Conservation (phyloP, 2,329 filamentous ascomycete genomes). For the Chalara sp. region DNA sequence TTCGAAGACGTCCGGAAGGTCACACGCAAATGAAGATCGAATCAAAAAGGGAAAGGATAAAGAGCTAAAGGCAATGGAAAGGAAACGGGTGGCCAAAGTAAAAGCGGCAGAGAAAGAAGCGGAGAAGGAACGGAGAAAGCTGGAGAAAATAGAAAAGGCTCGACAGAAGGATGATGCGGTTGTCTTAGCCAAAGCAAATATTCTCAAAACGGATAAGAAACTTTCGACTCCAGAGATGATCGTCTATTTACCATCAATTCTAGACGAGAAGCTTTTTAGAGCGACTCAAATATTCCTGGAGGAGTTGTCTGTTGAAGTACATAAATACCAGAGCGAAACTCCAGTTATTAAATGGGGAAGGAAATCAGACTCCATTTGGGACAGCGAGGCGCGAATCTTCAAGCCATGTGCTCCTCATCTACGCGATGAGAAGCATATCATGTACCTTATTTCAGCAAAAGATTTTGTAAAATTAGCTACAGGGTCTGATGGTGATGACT, state of each 20-base stretch:
- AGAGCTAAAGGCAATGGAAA: slow-evolving; percentile 11
- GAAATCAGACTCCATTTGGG: slow-evolving; percentile 41
- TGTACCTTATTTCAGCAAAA: slow-evolving; percentile 53
- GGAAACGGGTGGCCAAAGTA: slow-evolving; percentile 16
- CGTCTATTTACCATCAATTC: slow-evolving; percentile 54
- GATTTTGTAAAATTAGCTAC: slow-evolving; percentile 59
- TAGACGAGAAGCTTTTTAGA: slow-evolving; percentile 40
- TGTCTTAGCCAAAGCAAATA: slow-evolving; percentile 68
- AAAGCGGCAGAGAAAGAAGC: slow-evolving; percentile 19
- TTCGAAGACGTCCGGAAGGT: slow-evolving; percentile 8
- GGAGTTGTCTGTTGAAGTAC: slow-evolving; percentile 41
- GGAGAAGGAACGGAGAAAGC: slow-evolving; percentile 48
- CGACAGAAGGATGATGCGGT: slow-evolving; percentile 57
- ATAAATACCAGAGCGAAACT: slow-evolving; percentile 38
- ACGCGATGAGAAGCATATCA: slow-evolving; percentile 40
- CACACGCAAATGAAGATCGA: slow-evolving; percentile 12
- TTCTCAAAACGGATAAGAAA: slow-evolving; percentile 66
- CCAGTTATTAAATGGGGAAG: slow-evolving; percentile 47
- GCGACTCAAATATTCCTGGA: slow-evolving; percentile 45
- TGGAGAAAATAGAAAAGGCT: slow-evolving; percentile 54
- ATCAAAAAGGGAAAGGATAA: slow-evolving; percentile 14
- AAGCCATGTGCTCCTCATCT: slow-evolving; percentile 38
- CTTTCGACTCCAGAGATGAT: slow-evolving; percentile 72
- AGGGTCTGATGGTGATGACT: slow-evolving; percentile 36
- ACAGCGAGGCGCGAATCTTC: slow-evolving; percentile 40